Conservation (phyloP, 305 asterid genomes). For the Nicotiana rustica region DNA sequence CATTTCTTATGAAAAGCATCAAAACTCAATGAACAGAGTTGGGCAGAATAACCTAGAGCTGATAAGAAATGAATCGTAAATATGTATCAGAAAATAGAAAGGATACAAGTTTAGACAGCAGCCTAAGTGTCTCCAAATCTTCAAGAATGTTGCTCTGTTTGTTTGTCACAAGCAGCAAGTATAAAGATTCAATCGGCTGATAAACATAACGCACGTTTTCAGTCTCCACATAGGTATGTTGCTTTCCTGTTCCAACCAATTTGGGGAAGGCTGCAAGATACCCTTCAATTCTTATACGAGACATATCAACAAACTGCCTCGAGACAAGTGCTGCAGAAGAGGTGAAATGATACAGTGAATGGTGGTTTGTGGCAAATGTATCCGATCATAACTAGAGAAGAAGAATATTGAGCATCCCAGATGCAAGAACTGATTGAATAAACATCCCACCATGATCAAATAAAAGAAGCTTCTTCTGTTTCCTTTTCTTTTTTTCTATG, state of each 20-base stretch:
- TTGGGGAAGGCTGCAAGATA: conserved; percentile 94
- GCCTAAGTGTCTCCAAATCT: conserved; percentile 84
- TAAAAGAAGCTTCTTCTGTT: conserved; percentile 24
- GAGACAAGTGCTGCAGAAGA: conserved; percentile 75
- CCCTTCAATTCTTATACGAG: conserved; percentile 90
- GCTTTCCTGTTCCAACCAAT: conserved; percentile 89
- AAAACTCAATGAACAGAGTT: not conserved
- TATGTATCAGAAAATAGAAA: conserved; percentile 39
- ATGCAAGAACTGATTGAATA: conserved; percentile 21
- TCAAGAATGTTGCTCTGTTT: conserved; percentile 95
- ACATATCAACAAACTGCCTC: conserved; percentile 91
- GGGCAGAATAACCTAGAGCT: not conserved
- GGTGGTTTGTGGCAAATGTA: conserved; percentile 9
- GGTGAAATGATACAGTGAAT: conserved; percentile 36
- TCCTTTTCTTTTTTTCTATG: not conserved
- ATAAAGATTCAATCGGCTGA: conserved; percentile 83
- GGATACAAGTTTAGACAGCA: conserved; percentile 88
- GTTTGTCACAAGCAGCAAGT: conserved; percentile 83
- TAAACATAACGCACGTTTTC: conserved; percentile 89
- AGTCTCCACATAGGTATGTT: conserved; percentile 85
- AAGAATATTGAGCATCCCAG: conserved; percentile 12
- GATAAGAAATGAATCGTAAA: conserved; percentile 11
- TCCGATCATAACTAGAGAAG: not conserved
- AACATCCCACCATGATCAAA: not conserved
- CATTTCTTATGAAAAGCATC: not conserved